Base-by-base conservation (phyloP, 2,329 filamentous ascomycete genomes). In the Cytospora piceicola region DNA sequence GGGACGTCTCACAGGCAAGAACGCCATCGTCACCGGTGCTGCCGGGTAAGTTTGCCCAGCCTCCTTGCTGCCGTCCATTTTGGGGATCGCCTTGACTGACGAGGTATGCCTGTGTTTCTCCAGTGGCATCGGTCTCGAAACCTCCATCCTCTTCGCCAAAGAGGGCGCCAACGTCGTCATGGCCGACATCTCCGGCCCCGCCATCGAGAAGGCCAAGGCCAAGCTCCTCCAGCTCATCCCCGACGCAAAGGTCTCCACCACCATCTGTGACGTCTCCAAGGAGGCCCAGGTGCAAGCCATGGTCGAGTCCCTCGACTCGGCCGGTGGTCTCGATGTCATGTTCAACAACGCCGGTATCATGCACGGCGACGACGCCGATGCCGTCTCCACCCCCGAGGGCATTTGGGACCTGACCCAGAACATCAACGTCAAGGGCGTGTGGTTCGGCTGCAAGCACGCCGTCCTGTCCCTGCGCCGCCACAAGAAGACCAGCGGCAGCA, bases 291-390 rank as follows among this genome's bases (percentile, higher is more conserved):
- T 97, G 36, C 81, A 93, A 73, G 87, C 88, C 64, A 87, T 91
- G 75, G 83, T 97, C 61, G 90, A 91, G 71, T 80, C 85, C 12
- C 80, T 94, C 65, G 94, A 97, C 77, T 75, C 86, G 65, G 96
- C 92, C 91, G 94, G 94, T 74, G 94, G 94, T 54, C 79, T 95
- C 3, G 94, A 97, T 76, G 83, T 97, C 75, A 92, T 97, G 73
- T 97, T 97, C 88, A 97, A 97, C 87, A 97, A 97, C 77, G 94
- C 94, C 29, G 94, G 94, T 63, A 97, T 97, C 78, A 97, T 97
- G 94, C 94, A 97, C 80, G 89, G 88, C 57, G 83, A 90, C 65
- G 90, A 93, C 77, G 89, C 86, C 74, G 89, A 93, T 77, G 93
- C 94, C 58, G 82, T 96, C 76, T 86, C 90, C 76, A 97, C 93